Conservation (phyloP, 768 basidiomycete species). For the Phaeotremella skinneri region DNA sequence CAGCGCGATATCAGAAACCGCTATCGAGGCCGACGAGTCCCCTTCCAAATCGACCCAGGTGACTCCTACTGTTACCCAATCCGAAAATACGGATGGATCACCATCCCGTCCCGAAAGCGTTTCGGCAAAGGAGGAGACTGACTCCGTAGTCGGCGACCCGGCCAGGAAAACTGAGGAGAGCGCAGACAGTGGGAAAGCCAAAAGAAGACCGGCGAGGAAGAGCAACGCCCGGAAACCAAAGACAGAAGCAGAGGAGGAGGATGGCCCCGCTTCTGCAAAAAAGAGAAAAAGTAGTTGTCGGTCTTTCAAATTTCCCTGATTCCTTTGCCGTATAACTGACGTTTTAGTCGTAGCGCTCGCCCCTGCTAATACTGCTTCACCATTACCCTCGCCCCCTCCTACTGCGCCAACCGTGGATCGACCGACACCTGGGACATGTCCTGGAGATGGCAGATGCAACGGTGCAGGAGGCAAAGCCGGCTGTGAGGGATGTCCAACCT, state of each 20-base stretch:
- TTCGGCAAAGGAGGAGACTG: background rate
- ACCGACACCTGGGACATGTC: conserved; percentile 67
- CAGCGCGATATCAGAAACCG: too few species aligned
- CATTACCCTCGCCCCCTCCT: conserved; percentile 33
- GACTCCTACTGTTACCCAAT: background rate
- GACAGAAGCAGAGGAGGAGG: conserved; percentile 19
- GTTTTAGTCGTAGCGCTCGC: conserved; percentile 17
- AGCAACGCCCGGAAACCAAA: conserved; percentile 11
- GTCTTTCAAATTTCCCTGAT: background rate
- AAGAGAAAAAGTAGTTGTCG: conserved; percentile 37
- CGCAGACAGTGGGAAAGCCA: background rate
- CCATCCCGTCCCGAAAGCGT: background rate
- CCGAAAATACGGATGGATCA: conserved; percentile 15
- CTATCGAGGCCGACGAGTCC: background rate
- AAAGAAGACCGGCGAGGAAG: conserved; percentile 1
- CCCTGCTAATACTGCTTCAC: conserved; percentile 24
- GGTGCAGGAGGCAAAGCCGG: conserved; percentile 91
- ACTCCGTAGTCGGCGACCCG: background rate
- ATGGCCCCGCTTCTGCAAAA: conserved; percentile 29
- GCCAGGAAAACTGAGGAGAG: conserved; percentile 1
- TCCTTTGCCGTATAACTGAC: background rate
- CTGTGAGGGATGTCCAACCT: conserved; percentile 94
- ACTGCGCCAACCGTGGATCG: conserved; percentile 10
- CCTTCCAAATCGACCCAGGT: background rate
- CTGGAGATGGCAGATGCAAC: conserved; percentile 96